phyloP scores from a whole-genome alignment of 768 basidiomycete genomes.

The Lactarius vividus region DNA sequence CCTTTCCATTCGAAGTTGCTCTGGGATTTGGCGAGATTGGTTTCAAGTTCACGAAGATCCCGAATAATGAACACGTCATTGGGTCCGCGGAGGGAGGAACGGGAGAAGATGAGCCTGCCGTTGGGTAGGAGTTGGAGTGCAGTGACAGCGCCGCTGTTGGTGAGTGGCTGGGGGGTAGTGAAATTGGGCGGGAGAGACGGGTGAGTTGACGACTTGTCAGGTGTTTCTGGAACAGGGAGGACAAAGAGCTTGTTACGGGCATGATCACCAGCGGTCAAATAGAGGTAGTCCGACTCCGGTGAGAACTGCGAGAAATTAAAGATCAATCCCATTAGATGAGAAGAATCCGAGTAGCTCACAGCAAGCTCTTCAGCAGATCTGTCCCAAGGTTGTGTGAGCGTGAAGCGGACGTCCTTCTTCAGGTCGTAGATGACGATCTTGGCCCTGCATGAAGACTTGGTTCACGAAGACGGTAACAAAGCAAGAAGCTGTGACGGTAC shows the following conservation, averaged over 20 bases:
- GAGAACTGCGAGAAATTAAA: conserved; percentile 55
- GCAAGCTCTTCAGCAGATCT: conserved; percentile 63
- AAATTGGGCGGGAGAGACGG: conserved; percentile 47
- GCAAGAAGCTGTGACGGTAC: conserved; percentile 34
- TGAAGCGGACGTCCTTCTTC: conserved; percentile 59
- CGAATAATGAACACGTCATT: conserved; percentile 73
- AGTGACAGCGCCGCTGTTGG: conserved; percentile 53
- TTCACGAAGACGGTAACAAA: background rate
- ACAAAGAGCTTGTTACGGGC: conserved; percentile 75
- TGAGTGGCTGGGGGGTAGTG: conserved; percentile 56
- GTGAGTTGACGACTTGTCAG: conserved; percentile 49
- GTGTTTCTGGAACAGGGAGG: conserved; percentile 64
- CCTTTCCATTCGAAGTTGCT: conserved; percentile 33
- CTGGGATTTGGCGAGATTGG: conserved; percentile 14
- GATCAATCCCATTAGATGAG: background rate
- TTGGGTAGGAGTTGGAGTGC: conserved; percentile 59
- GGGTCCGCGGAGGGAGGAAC: conserved; percentile 73
- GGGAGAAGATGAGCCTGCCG: conserved; percentile 66
- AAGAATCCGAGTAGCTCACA: conserved; percentile 39
- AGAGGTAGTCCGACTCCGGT: conserved; percentile 62
- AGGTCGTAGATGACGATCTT: conserved; percentile 82
- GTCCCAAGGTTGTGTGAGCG: conserved; percentile 83
- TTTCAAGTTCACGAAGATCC: conserved; percentile 45
- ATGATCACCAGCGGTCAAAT: conserved; percentile 73
- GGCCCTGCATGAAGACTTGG: conserved; percentile 41